Base-by-base conservation (phyloP, 108 stramenopile species). In the Fistulifera pelliculosa region DNA sequence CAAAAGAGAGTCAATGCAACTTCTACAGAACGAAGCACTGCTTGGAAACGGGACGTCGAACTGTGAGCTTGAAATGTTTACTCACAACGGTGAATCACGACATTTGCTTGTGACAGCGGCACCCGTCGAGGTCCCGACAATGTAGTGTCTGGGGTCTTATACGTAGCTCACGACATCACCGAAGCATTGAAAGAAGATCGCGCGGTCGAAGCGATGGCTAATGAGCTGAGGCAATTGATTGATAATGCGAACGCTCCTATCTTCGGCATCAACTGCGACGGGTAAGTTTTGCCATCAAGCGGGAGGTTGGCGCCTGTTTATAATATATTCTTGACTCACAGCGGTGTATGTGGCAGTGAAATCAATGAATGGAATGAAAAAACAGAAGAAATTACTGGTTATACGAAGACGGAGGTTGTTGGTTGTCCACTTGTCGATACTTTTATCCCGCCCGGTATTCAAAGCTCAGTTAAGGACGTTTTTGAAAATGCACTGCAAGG, bases 191-290 rank as follows among this genome's bases (percentile, higher is more conserved):
- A 69, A 42, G 59, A 75, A n/a, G 75, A 80, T 38, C 55, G 61
- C 23, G 79, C 71, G 14, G 68, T 69, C 17, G 64, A 51, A 0
- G 47, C 69, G 1, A 64, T 70, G 64, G 69, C 72, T 13, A 44
- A 62, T 5, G 80, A 81, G 47, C 41, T 83, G 27, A 55, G 70
- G 0, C 64, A 63, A 44, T 43, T 83, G 19, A 81, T 90, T 63
- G 83, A 85, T 38, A 69, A 71, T 6, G 77, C 87, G 15, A 84
- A 84, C 56, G 80, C 78, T 19, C 79, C 81, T 2, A 79, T 85
- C 52, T 90, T 85, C 56, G 83, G 83, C 0, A 75, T 85, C 28
- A 79, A 83, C 58, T 50, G 39, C 28, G 53, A 71, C 11, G 83
- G 77, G 57, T 63, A 52, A 54, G 75, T 79, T 0, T 8, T 35